Evolutionary conservation across 441 rosid genomes (phyloP), one percentile per base, ranked within the genome.

Genomic region (Eutrema salsugineum): DNA sequence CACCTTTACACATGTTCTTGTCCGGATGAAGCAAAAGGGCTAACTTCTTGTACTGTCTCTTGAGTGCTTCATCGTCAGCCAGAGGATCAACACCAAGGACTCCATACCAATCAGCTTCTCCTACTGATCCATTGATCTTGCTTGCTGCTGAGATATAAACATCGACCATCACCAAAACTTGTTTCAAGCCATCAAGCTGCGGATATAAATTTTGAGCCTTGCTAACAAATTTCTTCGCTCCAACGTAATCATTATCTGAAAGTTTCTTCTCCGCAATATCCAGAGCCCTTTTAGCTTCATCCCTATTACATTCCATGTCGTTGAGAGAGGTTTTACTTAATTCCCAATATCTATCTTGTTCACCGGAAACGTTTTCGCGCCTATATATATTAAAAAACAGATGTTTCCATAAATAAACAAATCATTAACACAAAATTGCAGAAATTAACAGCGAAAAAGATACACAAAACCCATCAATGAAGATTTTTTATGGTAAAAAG

Each of bases 21-120:
- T 94, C 95, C 44, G 98, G 98, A 72, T 89, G 99, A 72, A 95
- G 97, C 79, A 82, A 76, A 20, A 92, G 82, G 58, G 91, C 95
- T 27, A 91, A 79, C 77, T 82, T 95, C 66, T 80, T 83, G 62
- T 86, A 91, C 27, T 91, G 96, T 77, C 80, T 90, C 81, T 79
- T 88, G 10, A 91, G 71, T 8, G 79, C 71, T 17, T 88, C 97
- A 10, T 88, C 91, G 43, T 91, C 93, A 72, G 88, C 96, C 53
- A 58, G 57, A 0, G 94, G 89, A 69, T 59, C 86, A 15, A 85
- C 85, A 60, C 93, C 94, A 11, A 94, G 93, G 62, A 90, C 75
- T 5, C 81, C 73, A 22, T 91, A 91, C 91, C 93, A 91, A 78
- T 94, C 91, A 9, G 75, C 53, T 68, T 90, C 93, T 17, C n/a